Evolutionary conservation across 192 early-diverging fungal genomes (phyloP).

Genomic region (Mortierella claussenii): DNA sequence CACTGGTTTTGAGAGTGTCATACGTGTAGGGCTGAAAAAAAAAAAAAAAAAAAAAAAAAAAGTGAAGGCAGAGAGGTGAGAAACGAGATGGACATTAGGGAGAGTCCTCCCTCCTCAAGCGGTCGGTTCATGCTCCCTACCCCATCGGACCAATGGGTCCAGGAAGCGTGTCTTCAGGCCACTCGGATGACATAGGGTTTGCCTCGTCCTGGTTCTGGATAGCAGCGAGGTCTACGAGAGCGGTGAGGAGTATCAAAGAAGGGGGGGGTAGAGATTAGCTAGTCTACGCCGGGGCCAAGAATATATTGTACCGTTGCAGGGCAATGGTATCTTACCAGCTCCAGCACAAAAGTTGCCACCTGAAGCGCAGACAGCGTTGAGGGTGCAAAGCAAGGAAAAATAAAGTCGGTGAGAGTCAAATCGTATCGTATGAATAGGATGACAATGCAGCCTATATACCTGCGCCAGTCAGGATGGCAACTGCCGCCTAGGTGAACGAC

Average conservation of each 20-base stretch:
- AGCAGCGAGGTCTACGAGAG: slow-evolving; percentile 47
- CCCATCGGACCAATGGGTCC: slow-evolving; percentile 59
- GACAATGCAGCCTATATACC: no score
- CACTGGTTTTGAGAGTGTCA: slow-evolving; percentile 61
- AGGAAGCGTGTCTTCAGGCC: slow-evolving; percentile 42
- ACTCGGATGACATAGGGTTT: slow-evolving; percentile 46
- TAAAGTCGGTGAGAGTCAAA: neutral
- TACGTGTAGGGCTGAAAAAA: slow-evolving; percentile 36
- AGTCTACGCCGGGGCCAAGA: no score
- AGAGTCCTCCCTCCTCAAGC: neutral
- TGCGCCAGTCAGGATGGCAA: slow-evolving; percentile 59
- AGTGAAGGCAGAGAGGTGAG: neutral
- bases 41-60: neutral
- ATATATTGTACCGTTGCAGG: no score
- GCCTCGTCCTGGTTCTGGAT: slow-evolving; percentile 48
- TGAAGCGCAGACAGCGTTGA: neutral
- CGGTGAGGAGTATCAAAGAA: neutral
- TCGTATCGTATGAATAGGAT: neutral
- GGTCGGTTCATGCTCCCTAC: slow-evolving; percentile 6
- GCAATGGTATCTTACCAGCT: slow-evolving; percentile 43
- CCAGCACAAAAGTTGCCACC: slow-evolving; percentile 62
- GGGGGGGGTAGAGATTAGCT: no score
- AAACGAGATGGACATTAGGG: no score
- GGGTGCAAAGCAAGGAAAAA: neutral
- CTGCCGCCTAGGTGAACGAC: slow-evolving; percentile 14